A percentile compares a stretch with the other conserved stretches of the same genome.
phyloP scores from a whole-genome alignment of 2,329 filamentous ascomycete genomes.

The Calonectria leucothoes region DNA sequence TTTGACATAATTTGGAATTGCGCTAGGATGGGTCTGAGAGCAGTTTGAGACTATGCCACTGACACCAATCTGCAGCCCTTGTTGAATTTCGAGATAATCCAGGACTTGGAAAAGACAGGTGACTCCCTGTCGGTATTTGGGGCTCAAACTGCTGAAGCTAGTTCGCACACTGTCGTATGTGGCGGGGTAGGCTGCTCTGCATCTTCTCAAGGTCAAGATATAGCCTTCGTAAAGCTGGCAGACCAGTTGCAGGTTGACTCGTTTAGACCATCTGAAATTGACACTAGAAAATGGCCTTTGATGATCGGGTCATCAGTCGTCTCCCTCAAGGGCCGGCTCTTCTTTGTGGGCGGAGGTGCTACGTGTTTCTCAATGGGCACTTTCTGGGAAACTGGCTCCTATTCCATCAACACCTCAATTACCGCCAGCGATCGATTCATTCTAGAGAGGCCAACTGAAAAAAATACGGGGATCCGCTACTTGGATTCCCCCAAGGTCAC shows the following conservation, averaged over 20 bases:
- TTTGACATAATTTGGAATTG: not conserved
- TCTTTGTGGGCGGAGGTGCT: constrained; percentile 82
- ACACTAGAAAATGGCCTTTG: constrained; percentile 61
- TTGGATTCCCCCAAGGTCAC: constrained; percentile 44
- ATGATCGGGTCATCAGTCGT: constrained; percentile 76
- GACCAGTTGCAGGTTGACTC: constrained; percentile 40
- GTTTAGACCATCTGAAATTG: constrained; percentile 14
- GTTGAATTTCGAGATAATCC: constrained; percentile 39
- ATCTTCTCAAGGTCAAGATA: constrained; percentile 42
- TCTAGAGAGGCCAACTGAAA: not conserved
- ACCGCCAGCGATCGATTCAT: not conserved
- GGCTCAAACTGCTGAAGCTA: constrained; percentile 40
- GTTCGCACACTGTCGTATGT: constrained; percentile 41
- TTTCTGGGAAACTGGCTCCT: constrained; percentile 79
- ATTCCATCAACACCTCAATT: constrained; percentile 48
- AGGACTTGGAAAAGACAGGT: constrained; percentile 5
- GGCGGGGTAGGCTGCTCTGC: constrained; percentile 47
- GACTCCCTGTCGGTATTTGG: constrained; percentile 47
- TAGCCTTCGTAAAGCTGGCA: constrained; percentile 37
- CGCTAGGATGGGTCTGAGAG: not conserved
- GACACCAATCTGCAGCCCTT: constrained; percentile 32
- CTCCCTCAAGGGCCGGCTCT: constrained; percentile 59
- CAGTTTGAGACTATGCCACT: not conserved
- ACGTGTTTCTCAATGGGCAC: constrained; percentile 93
- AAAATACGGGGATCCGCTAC: constrained; percentile 27